Evolutionary conservation across 129 eudicot genomes (phyloP), one percentile per base, ranked within the genome.

Genomic region (Daucus carota): DNA sequence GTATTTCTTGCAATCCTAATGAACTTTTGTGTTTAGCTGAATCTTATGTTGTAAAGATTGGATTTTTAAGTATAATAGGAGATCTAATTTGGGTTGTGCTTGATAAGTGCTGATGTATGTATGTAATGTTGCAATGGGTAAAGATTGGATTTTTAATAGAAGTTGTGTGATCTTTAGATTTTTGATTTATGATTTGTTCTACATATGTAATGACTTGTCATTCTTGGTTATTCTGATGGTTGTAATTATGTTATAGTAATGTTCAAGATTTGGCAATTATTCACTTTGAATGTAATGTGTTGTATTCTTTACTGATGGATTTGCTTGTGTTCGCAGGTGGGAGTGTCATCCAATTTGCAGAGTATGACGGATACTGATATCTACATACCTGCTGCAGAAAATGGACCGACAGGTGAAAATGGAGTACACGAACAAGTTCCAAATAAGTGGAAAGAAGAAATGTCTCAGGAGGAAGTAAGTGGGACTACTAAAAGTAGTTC

Each of bases 291-390:
- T 26, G 22, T 14, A 26, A 29, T 1, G 17, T 24, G 16, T 43
- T 71, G 32, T 6, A 40, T 24, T 43, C 16, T 45, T 68, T 32
- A 63, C 31, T 47, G 8, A 45, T 76, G 44, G 38, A 6, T 33
- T 57, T 72, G 73, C 69, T 57, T 47, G 26, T 29, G 26, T 29
- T 75, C 38, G 10, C 68, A 74, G 45, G 65, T 67, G 73, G 73
- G 38, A 57, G 65, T 57, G 38, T 31, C 67, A 42, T 65, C 47
- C 17, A 50, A 31, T 59, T 78, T 76, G 73, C 72, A 84, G 91
- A 54, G 31, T 73, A 66, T 77, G 84, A 85, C 84, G 97, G 98
- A 89, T 4, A 77, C 85, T 79, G 90, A 87, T 20, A 78, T 52
- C 47, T 43, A 29, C 48, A 74, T 72, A 48, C 72, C 82, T 36